These are phyloP conservation scores for Lupinus albus DNA, from an alignment of 306 rosid species.

Conservation along the genomic window DNA sequence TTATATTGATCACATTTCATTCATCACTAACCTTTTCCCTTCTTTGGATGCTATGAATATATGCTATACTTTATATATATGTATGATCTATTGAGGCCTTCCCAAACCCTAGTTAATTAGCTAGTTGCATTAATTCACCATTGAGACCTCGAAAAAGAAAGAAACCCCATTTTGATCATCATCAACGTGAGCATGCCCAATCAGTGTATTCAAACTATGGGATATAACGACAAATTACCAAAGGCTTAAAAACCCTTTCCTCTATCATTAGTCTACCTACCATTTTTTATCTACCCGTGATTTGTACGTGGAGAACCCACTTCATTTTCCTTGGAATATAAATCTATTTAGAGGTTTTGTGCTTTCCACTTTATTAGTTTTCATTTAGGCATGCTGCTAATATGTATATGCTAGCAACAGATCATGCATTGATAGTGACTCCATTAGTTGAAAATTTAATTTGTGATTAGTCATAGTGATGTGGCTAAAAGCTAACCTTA, in stretches of 20 bases:
- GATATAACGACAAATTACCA: constrained; percentile 32
- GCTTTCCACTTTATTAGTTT: constrained; percentile 44
- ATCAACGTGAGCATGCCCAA: constrained; percentile 13
- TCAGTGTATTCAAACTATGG: background rate
- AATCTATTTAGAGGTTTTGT: constrained; percentile 39
- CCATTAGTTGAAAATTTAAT: constrained; percentile 35
- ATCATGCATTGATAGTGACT: constrained; percentile 48
- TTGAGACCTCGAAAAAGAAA: constrained; percentile 11
- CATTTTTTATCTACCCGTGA: constrained; percentile 35
- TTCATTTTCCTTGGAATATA: constrained; percentile 44
- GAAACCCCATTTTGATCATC: constrained; percentile 9
- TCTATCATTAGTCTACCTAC: constrained; percentile 36
- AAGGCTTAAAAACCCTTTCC: constrained; percentile 1
- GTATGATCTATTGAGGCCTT: background rate
- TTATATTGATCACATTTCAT: constrained; percentile 14
- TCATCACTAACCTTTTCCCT: constrained; percentile 5
- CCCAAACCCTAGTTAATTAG: constrained; percentile 9
- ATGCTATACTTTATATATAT: background rate
- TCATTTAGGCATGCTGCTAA: constrained; percentile 38
- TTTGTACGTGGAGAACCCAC: constrained; percentile 54
- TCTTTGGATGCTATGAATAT: constrained; percentile 15
- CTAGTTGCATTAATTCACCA: constrained; percentile 26
- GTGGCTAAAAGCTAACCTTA: constrained; percentile 50
- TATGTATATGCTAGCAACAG: constrained; percentile 40
- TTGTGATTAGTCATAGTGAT: constrained; percentile 45